Evolutionary conservation across 2,329 filamentous ascomycete genomes (phyloP).

Genomic region (Ophiostoma triangulosporum): DNA sequence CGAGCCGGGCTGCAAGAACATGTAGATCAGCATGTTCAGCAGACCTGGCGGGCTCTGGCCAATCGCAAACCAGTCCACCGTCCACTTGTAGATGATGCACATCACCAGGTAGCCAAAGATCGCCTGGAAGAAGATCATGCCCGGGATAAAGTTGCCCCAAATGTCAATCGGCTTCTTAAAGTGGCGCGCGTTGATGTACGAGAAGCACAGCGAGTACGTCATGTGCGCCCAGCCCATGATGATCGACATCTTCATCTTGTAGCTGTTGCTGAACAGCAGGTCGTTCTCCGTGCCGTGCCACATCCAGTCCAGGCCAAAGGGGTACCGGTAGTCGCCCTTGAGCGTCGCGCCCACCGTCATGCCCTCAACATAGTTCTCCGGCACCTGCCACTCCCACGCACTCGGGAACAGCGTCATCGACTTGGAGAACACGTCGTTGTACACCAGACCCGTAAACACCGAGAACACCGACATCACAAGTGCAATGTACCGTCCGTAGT

Average conservation of each 20-base stretch:
- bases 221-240: slow-evolving; percentile 95
- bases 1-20: slow-evolving; percentile 83
- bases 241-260: slow-evolving; percentile 99
- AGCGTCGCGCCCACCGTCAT: slow-evolving; percentile 50
- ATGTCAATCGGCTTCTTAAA: slow-evolving; percentile 94
- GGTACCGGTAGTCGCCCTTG: slow-evolving; percentile 67
- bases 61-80: slow-evolving; percentile 63
- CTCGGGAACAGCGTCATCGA: slow-evolving; percentile 79
- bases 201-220: slow-evolving; percentile 92
- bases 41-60: slow-evolving; percentile 66
- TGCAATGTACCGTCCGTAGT: slow-evolving; percentile 97
- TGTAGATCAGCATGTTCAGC: slow-evolving; percentile 98
- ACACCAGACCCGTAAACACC: slow-evolving; percentile 91
- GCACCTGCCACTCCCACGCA: slow-evolving; percentile 70
- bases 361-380: slow-evolving; percentile 51
- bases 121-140: slow-evolving; percentile 98
- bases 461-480: slow-evolving; percentile 97
- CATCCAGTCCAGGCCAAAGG: slow-evolving; percentile 88
- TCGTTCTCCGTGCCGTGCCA: slow-evolving; percentile 97
- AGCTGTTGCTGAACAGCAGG: slow-evolving; percentile 90
- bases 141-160: slow-evolving; percentile 92
- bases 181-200: slow-evolving; percentile 84
- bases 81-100: slow-evolving; percentile 96
- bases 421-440: slow-evolving; percentile 95
- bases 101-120: slow-evolving; percentile 96